These are phyloP conservation scores for Clonostachys rosea DNA, from an alignment of 2,329 filamentous ascomycete genomes.

Conservation along the genomic window DNA sequence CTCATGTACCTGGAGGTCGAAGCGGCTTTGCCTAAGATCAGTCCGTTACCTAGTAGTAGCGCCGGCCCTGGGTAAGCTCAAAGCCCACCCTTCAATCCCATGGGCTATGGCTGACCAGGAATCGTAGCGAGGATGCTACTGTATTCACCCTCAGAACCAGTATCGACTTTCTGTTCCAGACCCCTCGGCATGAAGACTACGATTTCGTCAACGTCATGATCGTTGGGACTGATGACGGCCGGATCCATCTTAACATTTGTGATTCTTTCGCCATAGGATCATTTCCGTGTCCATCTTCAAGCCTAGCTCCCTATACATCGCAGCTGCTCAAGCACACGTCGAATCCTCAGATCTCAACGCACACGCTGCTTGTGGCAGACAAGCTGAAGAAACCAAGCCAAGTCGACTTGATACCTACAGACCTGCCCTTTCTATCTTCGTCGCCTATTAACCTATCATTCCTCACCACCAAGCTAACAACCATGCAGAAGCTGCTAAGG, in stretches of 20 bases:
- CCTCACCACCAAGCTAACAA: slow-evolving; percentile 80
- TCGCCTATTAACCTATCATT: slow-evolving; percentile 78
- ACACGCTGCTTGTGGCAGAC: slow-evolving; percentile 59
- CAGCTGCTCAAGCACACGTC: slow-evolving; percentile 59
- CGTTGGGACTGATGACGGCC: slow-evolving; percentile 66
- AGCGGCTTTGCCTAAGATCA: slow-evolving; percentile 70
- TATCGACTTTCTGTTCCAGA: slow-evolving; percentile 65
- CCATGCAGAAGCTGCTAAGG: slow-evolving; percentile 78
- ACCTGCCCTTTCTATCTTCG: slow-evolving; percentile 76
- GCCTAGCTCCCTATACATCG: slow-evolving; percentile 9
- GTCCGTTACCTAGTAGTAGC: slow-evolving; percentile 56
- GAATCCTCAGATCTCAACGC: slow-evolving; percentile 70
- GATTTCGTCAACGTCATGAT: slow-evolving; percentile 78
- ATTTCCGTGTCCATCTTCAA: slow-evolving; percentile 32
- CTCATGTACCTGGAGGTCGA: slow-evolving; percentile 74
- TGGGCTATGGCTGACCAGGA: neutral
- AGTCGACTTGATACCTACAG: slow-evolving; percentile 64
- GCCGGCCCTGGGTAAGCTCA: slow-evolving; percentile 56
- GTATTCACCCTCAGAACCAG: slow-evolving; percentile 68
- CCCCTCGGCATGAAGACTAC: slow-evolving; percentile 57
- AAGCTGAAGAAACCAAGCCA: slow-evolving; percentile 22
- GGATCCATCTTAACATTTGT: slow-evolving; percentile 75
- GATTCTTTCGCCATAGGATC: slow-evolving; percentile 77
- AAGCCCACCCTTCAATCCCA: neutral
- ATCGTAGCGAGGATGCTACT: slow-evolving; percentile 42